Conservation (phyloP, 2,329 filamentous ascomycete species). For the Lachnellula willkommii region DNA sequence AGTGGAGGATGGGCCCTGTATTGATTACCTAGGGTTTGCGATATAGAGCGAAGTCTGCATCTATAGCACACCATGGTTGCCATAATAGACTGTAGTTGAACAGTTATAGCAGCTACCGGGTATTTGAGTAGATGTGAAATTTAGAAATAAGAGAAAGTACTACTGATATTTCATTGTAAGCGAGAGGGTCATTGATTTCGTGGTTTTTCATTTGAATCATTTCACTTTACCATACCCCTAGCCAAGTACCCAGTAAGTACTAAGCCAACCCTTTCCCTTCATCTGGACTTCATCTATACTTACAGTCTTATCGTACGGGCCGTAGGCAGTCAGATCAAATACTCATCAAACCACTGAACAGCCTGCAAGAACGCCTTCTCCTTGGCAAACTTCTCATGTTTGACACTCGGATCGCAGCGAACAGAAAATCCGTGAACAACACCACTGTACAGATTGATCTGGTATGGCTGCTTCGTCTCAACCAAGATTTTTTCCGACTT, state of each 20-base stretch:
- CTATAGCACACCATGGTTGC: too few relatives aligned
- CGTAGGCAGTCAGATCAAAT: constrained; percentile 36
- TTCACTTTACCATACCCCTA: too few relatives aligned
- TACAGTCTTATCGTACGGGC: not conserved
- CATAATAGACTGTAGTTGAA: too few relatives aligned
- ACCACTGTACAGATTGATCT: constrained; percentile 70
- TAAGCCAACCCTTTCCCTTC: not conserved
- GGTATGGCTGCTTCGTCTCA: constrained; percentile 49
- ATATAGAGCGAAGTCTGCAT: too few relatives aligned
- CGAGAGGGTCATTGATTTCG: too few relatives aligned
- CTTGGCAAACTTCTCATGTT: constrained; percentile 62
- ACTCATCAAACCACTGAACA: constrained; percentile 68
- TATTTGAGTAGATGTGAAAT: too few relatives aligned
- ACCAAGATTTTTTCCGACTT: constrained; percentile 58
- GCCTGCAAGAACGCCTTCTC: constrained; percentile 78
- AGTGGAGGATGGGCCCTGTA: constrained; percentile 20
- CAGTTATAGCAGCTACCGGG: too few relatives aligned
- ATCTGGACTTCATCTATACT: not conserved
- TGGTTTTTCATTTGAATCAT: too few relatives aligned
- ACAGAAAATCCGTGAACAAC: constrained; percentile 72
- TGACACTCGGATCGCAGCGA: constrained; percentile 53
- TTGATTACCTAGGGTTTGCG: constrained; percentile 1
- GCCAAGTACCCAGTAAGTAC: not conserved
- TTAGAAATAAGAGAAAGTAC: too few relatives aligned
- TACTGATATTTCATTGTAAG: too few relatives aligned